phyloP scores from a whole-genome alignment of 2,329 filamentous ascomycete genomes.

The Tothia fuscella region DNA sequence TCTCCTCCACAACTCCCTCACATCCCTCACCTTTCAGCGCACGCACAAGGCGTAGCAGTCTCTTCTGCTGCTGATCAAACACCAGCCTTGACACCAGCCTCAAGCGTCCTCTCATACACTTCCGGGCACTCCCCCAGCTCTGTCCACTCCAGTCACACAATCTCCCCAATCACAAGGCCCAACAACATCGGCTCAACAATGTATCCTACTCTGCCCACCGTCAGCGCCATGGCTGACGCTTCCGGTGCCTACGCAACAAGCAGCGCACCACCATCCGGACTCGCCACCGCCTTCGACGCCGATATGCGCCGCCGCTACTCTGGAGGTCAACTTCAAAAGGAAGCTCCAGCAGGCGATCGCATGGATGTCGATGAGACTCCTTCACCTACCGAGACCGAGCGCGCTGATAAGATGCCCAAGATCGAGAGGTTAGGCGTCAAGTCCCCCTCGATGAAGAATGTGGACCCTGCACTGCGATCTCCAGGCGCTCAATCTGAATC shows the following conservation, averaged over 20 bases:
- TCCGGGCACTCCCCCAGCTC: slow-evolving; percentile 68
- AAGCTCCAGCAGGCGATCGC: slow-evolving; percentile 22
- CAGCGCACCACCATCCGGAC: slow-evolving; percentile 53
- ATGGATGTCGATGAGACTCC: slow-evolving; percentile 32
- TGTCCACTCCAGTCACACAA: slow-evolving; percentile 45
- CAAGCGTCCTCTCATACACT: slow-evolving; percentile 63
- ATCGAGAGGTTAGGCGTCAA: slow-evolving; percentile 20
- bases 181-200: too few relatives aligned
- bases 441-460: slow-evolving; percentile 22
- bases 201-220: slow-evolving; percentile 65
- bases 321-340: slow-evolving; percentile 45
- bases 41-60: slow-evolving; percentile 43
- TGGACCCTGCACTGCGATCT: slow-evolving; percentile 27
- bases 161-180: slow-evolving; percentile 52
- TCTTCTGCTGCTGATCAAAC: slow-evolving; percentile 42
- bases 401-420: slow-evolving; percentile 2
- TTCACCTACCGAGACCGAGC: slow-evolving; percentile 18
- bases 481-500: slow-evolving; percentile 27
- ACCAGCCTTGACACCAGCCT: slow-evolving; percentile 64
- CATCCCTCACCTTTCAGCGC: slow-evolving; percentile 21
- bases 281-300: slow-evolving; percentile 51
- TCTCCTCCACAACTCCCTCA: slow-evolving; percentile 32
- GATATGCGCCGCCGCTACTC: slow-evolving; percentile 50
- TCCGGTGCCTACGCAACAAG: slow-evolving; percentile 45
- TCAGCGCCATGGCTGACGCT: slow-evolving; percentile 51